Evolutionary conservation across 768 basidiomycete species (phyloP).

Genomic region (Phanerodontia chrysosporium): DNA sequence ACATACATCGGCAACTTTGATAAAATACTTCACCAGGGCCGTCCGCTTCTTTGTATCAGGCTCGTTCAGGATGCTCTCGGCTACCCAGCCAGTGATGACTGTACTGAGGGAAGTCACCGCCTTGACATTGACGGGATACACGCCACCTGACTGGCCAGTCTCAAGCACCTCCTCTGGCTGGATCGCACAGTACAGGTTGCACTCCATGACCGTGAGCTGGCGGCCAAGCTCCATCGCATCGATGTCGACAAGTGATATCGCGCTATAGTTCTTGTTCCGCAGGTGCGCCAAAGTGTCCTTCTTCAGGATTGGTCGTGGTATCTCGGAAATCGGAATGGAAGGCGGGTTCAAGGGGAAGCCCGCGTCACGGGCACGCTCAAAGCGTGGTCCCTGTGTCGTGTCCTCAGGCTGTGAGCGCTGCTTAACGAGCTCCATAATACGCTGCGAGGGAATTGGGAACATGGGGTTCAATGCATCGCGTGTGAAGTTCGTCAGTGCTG

Average conservation of each 20-base stretch:
- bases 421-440: constrained; percentile 67
- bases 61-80: constrained; percentile 91
- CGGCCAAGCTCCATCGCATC: constrained; percentile 89
- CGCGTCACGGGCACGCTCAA: constrained; percentile 67
- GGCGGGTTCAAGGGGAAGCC: constrained; percentile 72
- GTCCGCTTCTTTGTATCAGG: constrained; percentile 83
- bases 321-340: constrained; percentile 48
- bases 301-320: constrained; percentile 84
- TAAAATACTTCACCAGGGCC: constrained; percentile 79
- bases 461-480: constrained; percentile 54
- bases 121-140: constrained; percentile 66
- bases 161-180: constrained; percentile 86
- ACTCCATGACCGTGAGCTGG: constrained; percentile 94
- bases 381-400: constrained; percentile 48
- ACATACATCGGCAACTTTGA: constrained; percentile 88
- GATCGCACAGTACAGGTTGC: constrained; percentile 80
- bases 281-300: constrained; percentile 69
- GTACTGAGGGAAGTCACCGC: constrained; percentile 88
- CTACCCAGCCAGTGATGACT: constrained; percentile 92
- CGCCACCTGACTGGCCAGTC: constrained; percentile 63
- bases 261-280: constrained; percentile 57
- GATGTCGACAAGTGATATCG: constrained; percentile 81
- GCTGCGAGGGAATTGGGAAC: constrained; percentile 67
- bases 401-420: constrained; percentile 32
- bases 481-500: constrained; percentile 55